Conservation (phyloP, 495 filamentous ascomycete genomes). For the Darksidea phi region DNA sequence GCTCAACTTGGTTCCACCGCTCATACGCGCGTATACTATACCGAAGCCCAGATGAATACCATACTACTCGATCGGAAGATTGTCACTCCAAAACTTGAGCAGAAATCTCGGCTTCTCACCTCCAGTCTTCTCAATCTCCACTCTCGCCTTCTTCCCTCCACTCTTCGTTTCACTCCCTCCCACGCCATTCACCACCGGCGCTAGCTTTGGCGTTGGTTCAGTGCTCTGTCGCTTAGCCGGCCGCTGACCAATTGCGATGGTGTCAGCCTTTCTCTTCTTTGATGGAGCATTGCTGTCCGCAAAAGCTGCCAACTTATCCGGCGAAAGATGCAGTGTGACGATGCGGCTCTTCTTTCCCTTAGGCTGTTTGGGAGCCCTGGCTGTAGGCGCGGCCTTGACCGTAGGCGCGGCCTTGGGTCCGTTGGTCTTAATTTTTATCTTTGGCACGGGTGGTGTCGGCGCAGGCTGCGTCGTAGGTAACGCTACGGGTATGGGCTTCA, state of each 20-base stretch:
- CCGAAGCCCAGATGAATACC: too few species aligned
- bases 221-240: neutral
- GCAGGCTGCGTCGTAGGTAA: neutral
- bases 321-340: neutral
- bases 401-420: neutral
- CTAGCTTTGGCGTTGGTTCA: neutral
- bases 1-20: too few species aligned
- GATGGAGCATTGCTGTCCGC: too few species aligned
- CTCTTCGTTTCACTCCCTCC: neutral
- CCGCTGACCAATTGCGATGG: neutral
- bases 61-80: neutral
- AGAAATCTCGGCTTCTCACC: neutral
- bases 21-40: too few species aligned
- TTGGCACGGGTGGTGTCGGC: neutral
- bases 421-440: neutral
- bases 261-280: too few species aligned
- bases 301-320: too few species aligned
- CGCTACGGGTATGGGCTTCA: neutral
- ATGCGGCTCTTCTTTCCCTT: neutral
- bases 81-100: neutral
- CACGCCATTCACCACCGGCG: neutral
- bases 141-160: neutral
- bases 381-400: neutral
- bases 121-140: neutral
- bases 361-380: neutral